phyloP scores from a whole-genome alignment of 1,284 basidiomycete species.

The Sanghuangporus sanghuang region DNA sequence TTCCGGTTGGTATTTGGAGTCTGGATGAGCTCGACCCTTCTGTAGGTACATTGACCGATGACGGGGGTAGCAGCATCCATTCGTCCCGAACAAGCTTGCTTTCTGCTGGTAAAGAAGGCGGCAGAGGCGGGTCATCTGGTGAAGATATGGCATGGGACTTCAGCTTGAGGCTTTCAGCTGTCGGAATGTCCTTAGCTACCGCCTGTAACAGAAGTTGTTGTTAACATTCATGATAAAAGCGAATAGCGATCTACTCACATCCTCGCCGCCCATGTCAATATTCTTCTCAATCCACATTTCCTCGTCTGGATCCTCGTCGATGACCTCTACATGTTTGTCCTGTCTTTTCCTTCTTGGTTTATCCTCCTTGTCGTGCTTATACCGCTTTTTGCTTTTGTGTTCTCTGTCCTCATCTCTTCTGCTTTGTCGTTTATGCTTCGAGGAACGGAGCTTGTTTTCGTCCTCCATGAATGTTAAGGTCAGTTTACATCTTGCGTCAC shows the following conservation, averaged over 20 bases:
- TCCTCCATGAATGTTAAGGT: slow-evolving; percentile 1
- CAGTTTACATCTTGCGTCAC: background rate
- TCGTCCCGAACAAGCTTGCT: slow-evolving; percentile 67
- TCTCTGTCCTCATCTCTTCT: slow-evolving; percentile 33
- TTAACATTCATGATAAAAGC: slow-evolving; percentile 7
- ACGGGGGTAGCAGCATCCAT: slow-evolving; percentile 78
- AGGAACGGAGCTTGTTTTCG: slow-evolving; percentile 3
- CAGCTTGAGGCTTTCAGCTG: slow-evolving; percentile 65
- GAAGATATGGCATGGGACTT: slow-evolving; percentile 49
- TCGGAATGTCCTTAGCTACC: slow-evolving; percentile 72
- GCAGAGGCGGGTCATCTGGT: slow-evolving; percentile 40
- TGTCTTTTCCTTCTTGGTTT: slow-evolving; percentile 28
- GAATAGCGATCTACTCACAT: slow-evolving; percentile 39
- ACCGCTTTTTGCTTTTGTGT: slow-evolving; percentile 45
- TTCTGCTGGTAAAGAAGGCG: slow-evolving; percentile 39
- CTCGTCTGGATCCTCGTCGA: slow-evolving; percentile 65
- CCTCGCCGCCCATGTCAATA: slow-evolving; percentile 70
- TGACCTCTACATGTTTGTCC: slow-evolving; percentile 39
- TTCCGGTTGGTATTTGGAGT: slow-evolving; percentile 28
- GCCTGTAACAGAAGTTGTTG: slow-evolving; percentile 34
- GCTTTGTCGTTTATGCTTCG: slow-evolving; percentile 34
- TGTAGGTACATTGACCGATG: slow-evolving; percentile 24
- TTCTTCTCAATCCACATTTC: slow-evolving; percentile 88
- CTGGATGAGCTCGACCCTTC: slow-evolving; percentile 21
- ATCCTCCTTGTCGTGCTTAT: slow-evolving; percentile 39